Base-by-base conservation (phyloP, 495 filamentous ascomycete species). In the Sporormia fimetaria region DNA sequence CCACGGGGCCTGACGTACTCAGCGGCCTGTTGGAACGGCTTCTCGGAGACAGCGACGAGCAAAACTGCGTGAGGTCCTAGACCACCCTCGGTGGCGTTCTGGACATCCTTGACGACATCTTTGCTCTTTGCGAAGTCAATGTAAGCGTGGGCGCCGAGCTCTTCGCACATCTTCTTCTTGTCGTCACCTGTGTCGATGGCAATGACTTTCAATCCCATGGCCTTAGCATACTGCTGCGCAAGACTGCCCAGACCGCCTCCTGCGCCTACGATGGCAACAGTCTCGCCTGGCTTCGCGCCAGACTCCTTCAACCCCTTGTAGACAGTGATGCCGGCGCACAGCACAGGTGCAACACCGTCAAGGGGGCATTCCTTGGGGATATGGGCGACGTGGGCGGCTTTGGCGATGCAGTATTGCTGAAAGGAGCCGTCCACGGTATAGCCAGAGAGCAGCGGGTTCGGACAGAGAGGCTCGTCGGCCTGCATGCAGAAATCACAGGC, bases 241-340 rank as follows among this genome's bases (percentile, higher is more conserved):
- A 94, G 67, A 46, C 73, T 77, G 14, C 87, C 87, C 18, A 94
- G 68, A 12, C 87, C 87, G 56, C 87, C 87, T 17, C 86, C 87
- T 10, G 86, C 87, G 44, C 87, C 87, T 35, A 90, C 84, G 47
- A 94, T 80, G 47, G 82, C 85, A 8, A 94, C 76, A 15, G 69
- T 78, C 60, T 92, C 74, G 22, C 87, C 87, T 0, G 85, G 74
- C 2, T 72, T 63, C 0, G 67, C 77, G 8, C 74, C 75, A 2
- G 81, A 83, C 59, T 90, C 83, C 65, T 93, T 93, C 34, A 94
- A 58, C 10, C 83, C 87, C 64, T 92, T 93, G 69, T 93, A 94
- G 49, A 90, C 86, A 15, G 87, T 94, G 57, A 94, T 77, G 58
- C 86, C 86, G 38, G 83, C 86, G 57, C 83, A 90, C 9, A 94